Evolutionary conservation across 1,284 basidiomycete genomes (phyloP), one percentile per base, ranked within the genome.

Genomic region (Coniophora puteana): DNA sequence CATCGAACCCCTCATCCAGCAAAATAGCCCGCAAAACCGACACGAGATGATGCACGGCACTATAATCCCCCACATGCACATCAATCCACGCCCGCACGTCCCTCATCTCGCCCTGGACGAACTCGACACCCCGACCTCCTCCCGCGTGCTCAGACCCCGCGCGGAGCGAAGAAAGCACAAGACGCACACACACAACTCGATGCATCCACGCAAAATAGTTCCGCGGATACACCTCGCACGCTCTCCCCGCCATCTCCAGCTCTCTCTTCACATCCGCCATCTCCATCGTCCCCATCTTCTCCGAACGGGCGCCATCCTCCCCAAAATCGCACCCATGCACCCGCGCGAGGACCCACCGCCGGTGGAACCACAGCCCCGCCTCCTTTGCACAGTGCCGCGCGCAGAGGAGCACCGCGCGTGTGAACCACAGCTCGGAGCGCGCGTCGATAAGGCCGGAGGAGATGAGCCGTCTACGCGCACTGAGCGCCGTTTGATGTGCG

Each of bases 171-270:
- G 45, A 43, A 36, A 38, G 43, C 47, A 21, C 16, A 41, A 33
- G 17, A 45, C 54, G 63, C 36, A 74, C 53, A 43, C 78, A 66
- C 29, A 69, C 68, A 38, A 65, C 64, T 50, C 78, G 74, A 51
- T 84, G 76, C 4, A 62, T 56, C 82, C 82, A 84, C 8, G 78
- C 80, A 52, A 80, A 74, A 52, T 84, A 85, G 51, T 84, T 85
- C 21, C 82, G 71, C 8, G 78, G 75, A 52, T 83, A 81, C 5
- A 66, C 52, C 50, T 78, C 74, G 58, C 76, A 78, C 29, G 79
- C 74, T 30, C 57, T 58, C 26, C 65, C 58, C 14, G 68, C 58
- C 36, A 76, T 48, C 2, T 52, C 51, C 23, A 83, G 59, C 54
- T 85, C 82, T 16, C 53, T n/a, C n/a, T n/a, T n/a, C n/a, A n/a